phyloP scores from a whole-genome alignment of 345 rosid species.

The Mallotus nudiflorus region DNA sequence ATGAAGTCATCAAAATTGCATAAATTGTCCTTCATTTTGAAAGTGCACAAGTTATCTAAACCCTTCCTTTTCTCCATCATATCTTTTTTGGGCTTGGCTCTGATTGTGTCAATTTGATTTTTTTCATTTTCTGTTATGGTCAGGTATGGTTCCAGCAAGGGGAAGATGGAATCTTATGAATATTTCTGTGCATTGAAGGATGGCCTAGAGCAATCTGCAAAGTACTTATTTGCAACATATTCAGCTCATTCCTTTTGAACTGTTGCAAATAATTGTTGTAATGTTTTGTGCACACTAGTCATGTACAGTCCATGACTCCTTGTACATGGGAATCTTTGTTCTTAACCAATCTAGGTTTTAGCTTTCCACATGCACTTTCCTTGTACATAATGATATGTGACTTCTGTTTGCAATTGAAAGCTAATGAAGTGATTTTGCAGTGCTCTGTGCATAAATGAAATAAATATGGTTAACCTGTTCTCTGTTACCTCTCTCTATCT shows the following conservation, averaged over 20 bases:
- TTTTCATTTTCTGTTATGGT: constrained; percentile 49
- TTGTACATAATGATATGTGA: constrained; percentile 1
- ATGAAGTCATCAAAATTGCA: not conserved
- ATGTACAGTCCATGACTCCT: constrained; percentile 24
- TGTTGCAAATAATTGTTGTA: constrained; percentile 19
- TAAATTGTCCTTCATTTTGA: too few relatives aligned
- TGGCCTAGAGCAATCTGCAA: constrained; percentile 43
- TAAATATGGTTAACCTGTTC: constrained; percentile 7
- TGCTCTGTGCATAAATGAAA: constrained; percentile 6
- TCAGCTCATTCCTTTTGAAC: constrained; percentile 28
- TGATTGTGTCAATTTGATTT: constrained; percentile 59
- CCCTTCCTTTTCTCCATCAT: constrained; percentile 11
- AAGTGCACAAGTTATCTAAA: constrained; percentile 4
- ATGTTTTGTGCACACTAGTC: constrained; percentile 11
- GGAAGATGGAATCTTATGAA: constrained; percentile 60
- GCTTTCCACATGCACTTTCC: not conserved
- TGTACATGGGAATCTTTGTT: constrained; percentile 23
- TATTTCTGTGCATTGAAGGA: constrained; percentile 60
- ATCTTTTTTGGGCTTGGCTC: constrained; percentile 20
- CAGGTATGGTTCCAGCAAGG: constrained; percentile 68
- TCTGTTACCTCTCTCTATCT: constrained; percentile 7
- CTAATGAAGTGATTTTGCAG: constrained; percentile 4
- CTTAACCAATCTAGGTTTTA: constrained; percentile 10
- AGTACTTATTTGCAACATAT: constrained; percentile 38
- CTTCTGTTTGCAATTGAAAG: constrained; percentile 18